Percentiles rank a stretch among this genome's conserved stretches.
Conservation (phyloP, 768 basidiomycete genomes). For the Cytidiella melzeri region DNA sequence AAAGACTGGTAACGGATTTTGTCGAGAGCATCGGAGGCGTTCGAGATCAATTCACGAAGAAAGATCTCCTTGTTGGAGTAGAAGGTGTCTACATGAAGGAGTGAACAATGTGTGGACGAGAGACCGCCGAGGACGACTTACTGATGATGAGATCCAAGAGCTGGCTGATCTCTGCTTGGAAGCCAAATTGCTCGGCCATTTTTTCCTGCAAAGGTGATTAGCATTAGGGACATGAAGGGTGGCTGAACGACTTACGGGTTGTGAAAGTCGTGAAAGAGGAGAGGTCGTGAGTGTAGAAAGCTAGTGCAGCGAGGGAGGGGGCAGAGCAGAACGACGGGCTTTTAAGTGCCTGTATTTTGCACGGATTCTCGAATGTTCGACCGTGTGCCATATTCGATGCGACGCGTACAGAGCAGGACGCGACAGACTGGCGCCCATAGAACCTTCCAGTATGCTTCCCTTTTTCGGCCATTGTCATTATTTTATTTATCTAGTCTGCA, state of each 20-base stretch:
- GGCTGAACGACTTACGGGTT: constrained; percentile 4
- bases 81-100: constrained; percentile 73
- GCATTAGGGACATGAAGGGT: constrained; percentile 15
- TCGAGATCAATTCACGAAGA: constrained; percentile 97
- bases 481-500: too few relatives aligned
- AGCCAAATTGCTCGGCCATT: constrained; percentile 90
- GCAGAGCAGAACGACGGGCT: neutral
- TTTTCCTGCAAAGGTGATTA: constrained; percentile 22
- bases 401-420: neutral
- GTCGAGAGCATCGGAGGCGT: constrained; percentile 96
- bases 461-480: neutral
- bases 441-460: constrained; percentile 8
- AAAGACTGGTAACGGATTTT: constrained; percentile 97
- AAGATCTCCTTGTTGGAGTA: constrained; percentile 99
- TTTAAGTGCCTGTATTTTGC: constrained; percentile 30
- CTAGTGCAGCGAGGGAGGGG: neutral
- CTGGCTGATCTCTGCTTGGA: constrained; percentile 99
- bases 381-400: constrained; percentile 12
- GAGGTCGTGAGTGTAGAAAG: constrained; percentile 12
- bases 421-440: neutral
- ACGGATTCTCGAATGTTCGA: constrained; percentile 43
- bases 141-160: constrained; percentile 98
- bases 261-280: constrained; percentile 12
- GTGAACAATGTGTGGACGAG: constrained; percentile 10
- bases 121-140: constrained; percentile 32